Evolutionary conservation across 257 asterid genomes (phyloP).

Genomic region (Cinchona pubescens): DNA sequence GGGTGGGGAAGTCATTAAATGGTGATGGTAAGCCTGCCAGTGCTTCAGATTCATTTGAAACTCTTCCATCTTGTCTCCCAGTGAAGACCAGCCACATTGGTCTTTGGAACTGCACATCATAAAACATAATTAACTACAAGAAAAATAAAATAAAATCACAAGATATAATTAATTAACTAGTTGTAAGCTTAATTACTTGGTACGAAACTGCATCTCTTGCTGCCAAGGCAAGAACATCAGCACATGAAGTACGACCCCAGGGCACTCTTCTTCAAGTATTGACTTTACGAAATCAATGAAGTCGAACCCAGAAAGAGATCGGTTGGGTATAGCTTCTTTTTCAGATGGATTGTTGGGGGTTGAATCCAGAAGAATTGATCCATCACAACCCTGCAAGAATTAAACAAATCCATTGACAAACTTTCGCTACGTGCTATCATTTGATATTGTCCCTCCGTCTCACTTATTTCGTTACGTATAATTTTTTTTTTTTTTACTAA

Average conservation of each 20-base stretch:
- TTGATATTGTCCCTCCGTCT: too few relatives aligned
- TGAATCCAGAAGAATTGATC: slow-evolving; percentile 50
- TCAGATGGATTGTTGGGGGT: slow-evolving; percentile 46
- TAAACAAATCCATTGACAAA: too few relatives aligned
- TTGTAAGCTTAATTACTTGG: slow-evolving; percentile 12
- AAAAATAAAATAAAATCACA: too few relatives aligned
- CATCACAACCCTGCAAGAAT: slow-evolving; percentile 64
- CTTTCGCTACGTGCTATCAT: too few relatives aligned
- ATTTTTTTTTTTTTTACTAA: too few relatives aligned
- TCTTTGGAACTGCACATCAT: slow-evolving; percentile 12
- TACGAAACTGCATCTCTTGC: slow-evolving; percentile 36
- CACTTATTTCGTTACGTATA: too few relatives aligned
- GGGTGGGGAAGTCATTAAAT: slow-evolving; percentile 13
- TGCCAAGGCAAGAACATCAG: slow-evolving; percentile 63
- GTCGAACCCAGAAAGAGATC: slow-evolving; percentile 45
- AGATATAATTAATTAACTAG: too few relatives aligned
- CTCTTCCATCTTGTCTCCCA: slow-evolving; percentile 33
- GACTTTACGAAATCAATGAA: slow-evolving; percentile 53
- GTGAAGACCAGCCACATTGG: slow-evolving; percentile 24
- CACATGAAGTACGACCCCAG: slow-evolving; percentile 71
- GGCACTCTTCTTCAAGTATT: slow-evolving; percentile 51
- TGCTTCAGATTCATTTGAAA: slow-evolving; percentile 21
- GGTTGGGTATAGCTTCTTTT: slow-evolving; percentile 54
- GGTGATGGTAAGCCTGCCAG: slow-evolving; percentile 21
- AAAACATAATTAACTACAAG: too few relatives aligned